Base-by-base conservation (phyloP, 805 yeast genomes). In the Schwanniomyces vanrijiae region DNA sequence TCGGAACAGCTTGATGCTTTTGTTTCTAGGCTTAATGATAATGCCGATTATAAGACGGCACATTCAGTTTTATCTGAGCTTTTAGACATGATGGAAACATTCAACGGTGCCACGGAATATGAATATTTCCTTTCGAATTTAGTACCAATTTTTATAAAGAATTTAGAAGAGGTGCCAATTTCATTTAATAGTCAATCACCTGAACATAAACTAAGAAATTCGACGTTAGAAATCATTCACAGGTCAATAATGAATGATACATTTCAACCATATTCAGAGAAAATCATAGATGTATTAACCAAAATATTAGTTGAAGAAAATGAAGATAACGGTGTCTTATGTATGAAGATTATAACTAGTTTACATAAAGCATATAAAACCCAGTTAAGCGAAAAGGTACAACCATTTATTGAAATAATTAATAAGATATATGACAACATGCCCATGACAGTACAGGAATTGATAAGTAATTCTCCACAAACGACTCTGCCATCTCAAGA, bases 301-400 rank as follows among this genome's bases (percentile, higher is more conserved):
- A 64, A 71, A 19, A 69, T 86, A 11, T 71, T 92, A 48, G 81
- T 78, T 16, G 74, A 70, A 13, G 99, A 95, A 60, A 94, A 94
- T 62, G 99, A 95, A 65, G 97, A 91, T 51, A 94, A 94, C 63
- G 98, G 98, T 43, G 89, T 90, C 0, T 74, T 90, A 43, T 86
- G 96, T 64, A 83, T 94, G 86, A 90, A 89, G 61, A 84, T 90
- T 46, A 76, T 91, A 42, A 89, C 97, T 14, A 80, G 86, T 25
- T 69, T 92, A 41, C 96, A 91, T 69, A 87, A 94, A 63, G 81
- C 91, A 1, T 92, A 87, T 70, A 92, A 89, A 68, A 61, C 76
- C 11, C 71, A 75, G 20, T 69, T 91, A 44, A 72, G 77, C 14
- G 90, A 82, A 14, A 83, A 84, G 54, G 96, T 92, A 2, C 84